Conservation (phyloP, 257 asterid genomes). For the Salvia splendens region DNA sequence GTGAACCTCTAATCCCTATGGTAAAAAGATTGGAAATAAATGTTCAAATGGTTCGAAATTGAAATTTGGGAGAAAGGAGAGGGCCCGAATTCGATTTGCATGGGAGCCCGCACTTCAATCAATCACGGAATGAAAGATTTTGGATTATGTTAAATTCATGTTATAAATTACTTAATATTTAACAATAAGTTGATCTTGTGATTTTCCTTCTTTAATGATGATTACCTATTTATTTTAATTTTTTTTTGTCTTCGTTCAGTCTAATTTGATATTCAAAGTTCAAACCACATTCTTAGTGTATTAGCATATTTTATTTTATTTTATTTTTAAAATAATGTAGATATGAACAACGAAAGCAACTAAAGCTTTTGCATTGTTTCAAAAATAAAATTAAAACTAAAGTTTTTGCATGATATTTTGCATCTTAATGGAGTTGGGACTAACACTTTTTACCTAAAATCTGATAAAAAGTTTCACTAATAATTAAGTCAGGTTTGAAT, state of each 20-base stretch:
- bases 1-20: constrained; percentile 9
- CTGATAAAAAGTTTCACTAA: constrained; percentile 17
- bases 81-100: constrained; percentile 38
- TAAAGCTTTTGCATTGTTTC: not conserved
- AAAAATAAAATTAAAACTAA: too few relatives aligned
- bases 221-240: constrained; percentile 2
- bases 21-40: constrained; percentile 2
- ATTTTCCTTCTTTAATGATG: not conserved
- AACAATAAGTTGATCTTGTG: constrained; percentile 3
- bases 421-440: constrained; percentile 20
- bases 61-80: constrained; percentile 31
- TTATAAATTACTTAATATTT: not conserved
- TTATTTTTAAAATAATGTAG: too few relatives aligned
- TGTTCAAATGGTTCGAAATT: constrained; percentile 1
- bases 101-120: constrained; percentile 68
- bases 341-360: not conserved
- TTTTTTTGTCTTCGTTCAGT: not conserved
- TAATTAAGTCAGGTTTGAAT: constrained; percentile 10
- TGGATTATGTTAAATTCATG: not conserved
- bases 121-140: constrained; percentile 39
- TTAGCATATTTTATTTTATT: too few relatives aligned
- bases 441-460: constrained; percentile 27
- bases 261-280: not conserved
- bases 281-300: not conserved
- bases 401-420: not conserved